Evolutionary conservation across 352 stramenopile species (phyloP).

Genomic region (Globisporangium splendens): DNA sequence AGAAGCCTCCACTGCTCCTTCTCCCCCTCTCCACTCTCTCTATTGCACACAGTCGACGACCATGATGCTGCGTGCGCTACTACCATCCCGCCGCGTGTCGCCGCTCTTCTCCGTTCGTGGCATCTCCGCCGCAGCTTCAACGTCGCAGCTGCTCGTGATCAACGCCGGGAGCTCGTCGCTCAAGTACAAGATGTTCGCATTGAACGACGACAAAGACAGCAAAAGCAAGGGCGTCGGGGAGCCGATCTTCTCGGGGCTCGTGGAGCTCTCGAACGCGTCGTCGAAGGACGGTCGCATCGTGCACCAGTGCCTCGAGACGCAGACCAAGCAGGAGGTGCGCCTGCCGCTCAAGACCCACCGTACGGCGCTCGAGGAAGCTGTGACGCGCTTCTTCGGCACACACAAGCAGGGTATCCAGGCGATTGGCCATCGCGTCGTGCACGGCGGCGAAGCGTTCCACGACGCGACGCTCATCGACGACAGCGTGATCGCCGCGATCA

Average conservation of each 20-base stretch:
- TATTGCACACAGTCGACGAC: background rate
- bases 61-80: background rate
- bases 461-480: constrained; percentile 52
- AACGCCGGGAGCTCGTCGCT: constrained; percentile 81
- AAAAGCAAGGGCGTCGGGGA: constrained; percentile 32
- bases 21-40: background rate
- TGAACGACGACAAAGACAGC: constrained; percentile 22
- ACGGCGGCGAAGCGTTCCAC: constrained; percentile 79
- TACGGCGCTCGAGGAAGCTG: constrained; percentile 52
- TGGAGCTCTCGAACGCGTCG: constrained; percentile 66
- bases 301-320: constrained; percentile 51
- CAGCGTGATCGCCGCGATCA: constrained; percentile 49
- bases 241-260: constrained; percentile 68
- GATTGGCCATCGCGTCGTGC: constrained; percentile 86
- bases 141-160: constrained; percentile 55
- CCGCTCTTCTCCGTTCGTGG: background rate
- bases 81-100: background rate
- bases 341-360: constrained; percentile 51
- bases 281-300: constrained; percentile 61
- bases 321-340: constrained; percentile 51
- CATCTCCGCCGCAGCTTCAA: constrained; percentile 6
- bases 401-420: constrained; percentile 54
- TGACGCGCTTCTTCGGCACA: constrained; percentile 57
- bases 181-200: constrained; percentile 83
- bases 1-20: too few relatives aligned